Evolutionary conservation across 345 rosid genomes (phyloP).

Genomic region (Populus euphratica): DNA sequence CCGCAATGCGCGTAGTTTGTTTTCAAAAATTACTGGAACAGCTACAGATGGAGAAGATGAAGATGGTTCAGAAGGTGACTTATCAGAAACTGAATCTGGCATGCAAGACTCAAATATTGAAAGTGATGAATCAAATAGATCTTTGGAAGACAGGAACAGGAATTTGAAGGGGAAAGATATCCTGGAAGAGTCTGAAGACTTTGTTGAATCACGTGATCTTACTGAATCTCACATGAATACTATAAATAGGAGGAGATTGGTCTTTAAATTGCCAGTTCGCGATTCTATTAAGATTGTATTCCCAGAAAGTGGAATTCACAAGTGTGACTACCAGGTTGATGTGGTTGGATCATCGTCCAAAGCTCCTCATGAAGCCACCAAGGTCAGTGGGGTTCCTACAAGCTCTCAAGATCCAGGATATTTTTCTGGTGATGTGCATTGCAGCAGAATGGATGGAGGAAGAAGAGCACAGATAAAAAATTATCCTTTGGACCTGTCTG

Average conservation of each 20-base stretch:
- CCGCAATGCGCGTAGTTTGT: conserved; percentile 79
- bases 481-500: conserved; percentile 33
- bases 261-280: conserved; percentile 68
- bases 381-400: conserved; percentile 27
- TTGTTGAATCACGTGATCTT: conserved; percentile 29
- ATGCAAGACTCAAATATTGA: conserved; percentile 51
- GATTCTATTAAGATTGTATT: conserved; percentile 45
- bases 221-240: conserved; percentile 45
- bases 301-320: conserved; percentile 26
- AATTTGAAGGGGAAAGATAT: conserved; percentile 70
- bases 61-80: conserved; percentile 60
- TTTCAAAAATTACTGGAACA: conserved; percentile 78
- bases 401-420: conserved; percentile 27
- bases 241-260: conserved; percentile 61
- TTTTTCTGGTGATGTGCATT: conserved; percentile 35
- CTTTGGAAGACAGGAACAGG: conserved; percentile 49
- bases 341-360: conserved; percentile 48
- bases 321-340: conserved; percentile 27
- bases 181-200: conserved; percentile 50
- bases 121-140: conserved; percentile 63
- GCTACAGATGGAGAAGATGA: conserved; percentile 72
- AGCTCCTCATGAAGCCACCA: conserved; percentile 26
- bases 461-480: conserved; percentile 32
- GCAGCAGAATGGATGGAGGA: conserved; percentile 22
- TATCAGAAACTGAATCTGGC: conserved; percentile 67